Conservation (phyloP, 1,284 basidiomycete genomes). For the Cutaneotrichosporon mucoides region DNA sequence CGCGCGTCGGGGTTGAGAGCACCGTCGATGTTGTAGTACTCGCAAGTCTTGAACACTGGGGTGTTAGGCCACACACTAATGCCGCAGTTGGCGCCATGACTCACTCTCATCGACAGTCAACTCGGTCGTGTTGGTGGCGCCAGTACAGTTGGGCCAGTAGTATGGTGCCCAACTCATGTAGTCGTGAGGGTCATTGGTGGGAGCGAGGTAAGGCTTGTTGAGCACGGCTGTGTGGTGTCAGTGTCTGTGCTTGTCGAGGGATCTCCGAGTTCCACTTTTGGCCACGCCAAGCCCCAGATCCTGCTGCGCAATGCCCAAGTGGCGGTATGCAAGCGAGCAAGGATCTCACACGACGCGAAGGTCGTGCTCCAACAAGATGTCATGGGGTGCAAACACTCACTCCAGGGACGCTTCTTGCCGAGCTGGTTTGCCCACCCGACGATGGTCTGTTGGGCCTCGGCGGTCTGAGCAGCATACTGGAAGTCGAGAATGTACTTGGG, state of each 20-base stretch:
- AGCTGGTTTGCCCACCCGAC: conserved; percentile 15
- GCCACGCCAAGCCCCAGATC: neutral
- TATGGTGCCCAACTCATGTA: conserved; percentile 20
- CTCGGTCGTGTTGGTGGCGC: conserved; percentile 24
- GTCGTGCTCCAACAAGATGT: no score
- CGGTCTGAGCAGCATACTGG: conserved; percentile 7
- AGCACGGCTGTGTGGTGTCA: conserved; percentile 13
- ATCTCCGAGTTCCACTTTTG: no score
- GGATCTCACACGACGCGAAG: no score
- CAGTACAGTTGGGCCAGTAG: conserved; percentile 26
- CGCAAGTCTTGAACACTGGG: conserved; percentile 13
- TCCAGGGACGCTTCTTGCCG: conserved; percentile 8
- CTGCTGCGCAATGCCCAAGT: no score
- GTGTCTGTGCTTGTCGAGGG: no score
- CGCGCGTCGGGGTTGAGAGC: conserved; percentile 63
- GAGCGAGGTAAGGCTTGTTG: conserved; percentile 14
- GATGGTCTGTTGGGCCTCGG: conserved; percentile 15
- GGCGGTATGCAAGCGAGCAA: no score
- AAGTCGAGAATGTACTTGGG: conserved; percentile 13
- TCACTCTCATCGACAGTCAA: conserved; percentile 20
- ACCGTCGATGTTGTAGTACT: conserved; percentile 52
- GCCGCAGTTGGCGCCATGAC: neutral
- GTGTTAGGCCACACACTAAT: neutral
- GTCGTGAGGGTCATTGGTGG: conserved; percentile 17
- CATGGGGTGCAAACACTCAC: conserved; percentile 1